Percentiles rank a stretch among this genome's conserved stretches.
These are phyloP conservation scores for Auxenochlorella pyrenoidosa DNA, from an alignment of 139 green algal genomes.

Conservation along the genomic window DNA sequence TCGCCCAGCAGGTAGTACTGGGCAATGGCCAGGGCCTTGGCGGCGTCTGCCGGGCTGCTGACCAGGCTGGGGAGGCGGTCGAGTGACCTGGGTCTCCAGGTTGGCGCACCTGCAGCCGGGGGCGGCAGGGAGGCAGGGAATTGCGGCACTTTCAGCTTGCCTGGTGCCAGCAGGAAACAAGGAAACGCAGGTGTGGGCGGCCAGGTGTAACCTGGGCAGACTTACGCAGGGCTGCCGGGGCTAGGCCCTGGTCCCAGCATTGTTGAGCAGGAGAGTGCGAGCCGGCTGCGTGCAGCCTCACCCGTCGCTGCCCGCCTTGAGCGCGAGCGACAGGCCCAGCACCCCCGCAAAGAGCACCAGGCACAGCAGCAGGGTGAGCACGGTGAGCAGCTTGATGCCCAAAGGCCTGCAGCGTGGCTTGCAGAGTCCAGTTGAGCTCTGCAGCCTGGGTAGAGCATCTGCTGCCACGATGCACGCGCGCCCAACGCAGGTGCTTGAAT, in stretches of 20 bases:
- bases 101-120: conserved; percentile 30
- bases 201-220: too few species aligned
- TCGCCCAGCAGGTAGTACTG: conserved; percentile 23
- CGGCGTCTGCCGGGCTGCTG: background rate
- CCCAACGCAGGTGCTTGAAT: too few species aligned
- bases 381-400: conserved; percentile 23
- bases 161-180: too few species aligned
- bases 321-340: background rate
- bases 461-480: too few species aligned
- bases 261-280: too few species aligned
- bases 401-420: background rate
- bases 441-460: too few species aligned
- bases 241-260: too few species aligned
- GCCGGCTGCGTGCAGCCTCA: background rate
- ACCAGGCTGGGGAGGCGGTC: background rate
- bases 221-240: too few species aligned
- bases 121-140: too few species aligned
- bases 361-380: conserved; percentile 23
- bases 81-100: conserved; percentile 36
- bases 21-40: background rate
- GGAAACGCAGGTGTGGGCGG: too few species aligned
- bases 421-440: too few species aligned
- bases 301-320: conserved; percentile 14
- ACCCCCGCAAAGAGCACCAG: conserved; percentile 6
- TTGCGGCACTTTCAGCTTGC: too few species aligned